Conservation (phyloP, 495 filamentous ascomycete genomes). For the Penicillium diatomitis region DNA sequence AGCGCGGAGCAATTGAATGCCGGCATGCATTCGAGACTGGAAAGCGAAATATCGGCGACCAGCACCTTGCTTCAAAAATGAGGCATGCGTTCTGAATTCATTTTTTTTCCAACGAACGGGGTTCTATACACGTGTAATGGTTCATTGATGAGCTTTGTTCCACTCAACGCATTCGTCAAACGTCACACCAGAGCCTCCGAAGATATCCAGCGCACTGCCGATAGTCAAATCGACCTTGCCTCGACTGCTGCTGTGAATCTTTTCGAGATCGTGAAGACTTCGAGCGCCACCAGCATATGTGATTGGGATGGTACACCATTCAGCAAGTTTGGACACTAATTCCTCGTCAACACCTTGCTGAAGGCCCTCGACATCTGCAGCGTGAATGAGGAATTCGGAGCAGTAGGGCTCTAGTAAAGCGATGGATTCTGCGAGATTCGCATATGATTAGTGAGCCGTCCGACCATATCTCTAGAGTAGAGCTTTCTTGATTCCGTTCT, state of each 20-base stretch:
- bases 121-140: background rate
- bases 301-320: conserved; percentile 84
- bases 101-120: background rate
- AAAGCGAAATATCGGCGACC: too few relatives aligned
- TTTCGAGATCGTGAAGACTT: conserved; percentile 66
- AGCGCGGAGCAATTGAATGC: too few relatives aligned
- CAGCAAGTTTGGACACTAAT: conserved; percentile 63
- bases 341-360: conserved; percentile 84
- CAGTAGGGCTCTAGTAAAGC: conserved; percentile 75
- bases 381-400: conserved; percentile 93
- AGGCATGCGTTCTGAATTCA: too few relatives aligned
- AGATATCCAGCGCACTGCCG: conserved; percentile 91
- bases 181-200: conserved; percentile 76
- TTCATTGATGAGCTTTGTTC: conserved; percentile 48
- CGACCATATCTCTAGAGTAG: background rate
- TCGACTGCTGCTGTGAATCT: conserved; percentile 63
- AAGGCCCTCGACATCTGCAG: conserved; percentile 95
- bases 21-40: too few relatives aligned
- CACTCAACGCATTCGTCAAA: conserved; percentile 84
- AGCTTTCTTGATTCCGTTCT: too few relatives aligned
- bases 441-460: background rate
- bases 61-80: too few relatives aligned
- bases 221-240: conserved; percentile 91
- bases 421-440: conserved; percentile 57
- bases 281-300: conserved; percentile 95